Conservation (phyloP, 805 yeast species). For the Candida gorgasii region DNA sequence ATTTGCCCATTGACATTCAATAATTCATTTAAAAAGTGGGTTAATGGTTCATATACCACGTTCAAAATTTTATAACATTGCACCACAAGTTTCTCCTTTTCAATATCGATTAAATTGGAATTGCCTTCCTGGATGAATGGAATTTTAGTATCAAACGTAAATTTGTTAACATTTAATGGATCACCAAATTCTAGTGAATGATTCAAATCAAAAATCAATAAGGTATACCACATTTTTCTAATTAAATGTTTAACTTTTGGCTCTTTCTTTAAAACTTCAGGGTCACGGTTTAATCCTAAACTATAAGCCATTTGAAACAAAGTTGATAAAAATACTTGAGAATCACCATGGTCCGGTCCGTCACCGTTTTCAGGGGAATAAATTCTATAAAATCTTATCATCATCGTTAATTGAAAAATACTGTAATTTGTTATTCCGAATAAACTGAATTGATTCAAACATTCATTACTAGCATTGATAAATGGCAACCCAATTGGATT, state of each 20-base stretch:
- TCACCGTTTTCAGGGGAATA: slow-evolving; percentile 58
- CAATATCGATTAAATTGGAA: slow-evolving; percentile 32
- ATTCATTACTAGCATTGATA: slow-evolving; percentile 31
- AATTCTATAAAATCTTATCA: slow-evolving; percentile 50
- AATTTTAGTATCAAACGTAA: slow-evolving; percentile 27
- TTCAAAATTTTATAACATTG: slow-evolving; percentile 28
- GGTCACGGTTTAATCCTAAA: slow-evolving; percentile 70
- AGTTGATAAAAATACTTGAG: slow-evolving; percentile 55
- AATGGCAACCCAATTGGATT: slow-evolving; percentile 34
- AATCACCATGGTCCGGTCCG: slow-evolving; percentile 57
- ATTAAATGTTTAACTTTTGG: slow-evolving; percentile 25
- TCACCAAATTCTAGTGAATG: slow-evolving; percentile 33
- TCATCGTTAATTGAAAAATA: slow-evolving; percentile 54
- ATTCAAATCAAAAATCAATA: slow-evolving; percentile 28
- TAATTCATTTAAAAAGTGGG: slow-evolving; percentile 12
- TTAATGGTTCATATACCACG: slow-evolving; percentile 24
- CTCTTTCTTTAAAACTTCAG: slow-evolving; percentile 26
- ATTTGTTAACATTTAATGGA: slow-evolving; percentile 33
- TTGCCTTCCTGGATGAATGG: slow-evolving; percentile 36
- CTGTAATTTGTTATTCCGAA: slow-evolving; percentile 45
- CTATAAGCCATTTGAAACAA: slow-evolving; percentile 66
- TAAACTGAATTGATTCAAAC: slow-evolving; percentile 37
- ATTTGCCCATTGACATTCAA: slow-evolving; percentile 11
- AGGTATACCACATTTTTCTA: slow-evolving; percentile 39
- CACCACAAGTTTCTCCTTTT: slow-evolving; percentile 37